A percentile compares a stretch with the other conserved stretches of the same genome.
phyloP scores from a whole-genome alignment of 257 asterid genomes.

The Solanum chaucha region DNA sequence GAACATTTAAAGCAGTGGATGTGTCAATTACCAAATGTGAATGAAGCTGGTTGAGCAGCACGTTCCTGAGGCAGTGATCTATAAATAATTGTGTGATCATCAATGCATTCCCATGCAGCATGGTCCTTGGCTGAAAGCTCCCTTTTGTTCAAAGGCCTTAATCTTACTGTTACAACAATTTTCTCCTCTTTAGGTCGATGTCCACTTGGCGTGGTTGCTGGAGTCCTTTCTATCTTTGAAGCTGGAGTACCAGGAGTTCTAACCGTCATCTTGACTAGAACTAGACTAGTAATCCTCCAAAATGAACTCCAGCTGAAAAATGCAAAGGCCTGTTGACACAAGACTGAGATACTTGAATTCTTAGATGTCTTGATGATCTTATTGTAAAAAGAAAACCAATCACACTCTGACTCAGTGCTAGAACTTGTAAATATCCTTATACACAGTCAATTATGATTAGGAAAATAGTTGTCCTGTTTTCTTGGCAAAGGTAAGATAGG shows the following conservation, averaged over 20 bases:
- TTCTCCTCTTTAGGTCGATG: conserved; percentile 65
- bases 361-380: not conserved
- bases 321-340: conserved; percentile 5
- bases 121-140: conserved; percentile 71
- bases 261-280: conserved; percentile 42
- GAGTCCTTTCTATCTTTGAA: conserved; percentile 67
- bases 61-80: conserved; percentile 57
- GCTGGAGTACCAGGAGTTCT: conserved; percentile 75
- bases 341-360: not conserved
- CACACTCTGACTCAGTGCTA: not conserved
- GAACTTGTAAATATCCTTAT: not conserved
- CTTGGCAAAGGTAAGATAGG: not conserved
- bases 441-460: not conserved
- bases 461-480: not conserved
- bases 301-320: not conserved
- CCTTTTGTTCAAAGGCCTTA: conserved; percentile 86
- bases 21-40: conserved; percentile 55
- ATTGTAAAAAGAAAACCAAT: not conserved
- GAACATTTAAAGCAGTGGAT: not conserved
- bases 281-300: not conserved
- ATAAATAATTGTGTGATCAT: conserved; percentile 61
- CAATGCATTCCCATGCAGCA: conserved; percentile 85
- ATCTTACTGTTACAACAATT: conserved; percentile 76
- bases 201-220: conserved; percentile 60
- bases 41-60: conserved; percentile 36